phyloP scores from a whole-genome alignment of 768 basidiomycete species.

The Mycena rosella region DNA sequence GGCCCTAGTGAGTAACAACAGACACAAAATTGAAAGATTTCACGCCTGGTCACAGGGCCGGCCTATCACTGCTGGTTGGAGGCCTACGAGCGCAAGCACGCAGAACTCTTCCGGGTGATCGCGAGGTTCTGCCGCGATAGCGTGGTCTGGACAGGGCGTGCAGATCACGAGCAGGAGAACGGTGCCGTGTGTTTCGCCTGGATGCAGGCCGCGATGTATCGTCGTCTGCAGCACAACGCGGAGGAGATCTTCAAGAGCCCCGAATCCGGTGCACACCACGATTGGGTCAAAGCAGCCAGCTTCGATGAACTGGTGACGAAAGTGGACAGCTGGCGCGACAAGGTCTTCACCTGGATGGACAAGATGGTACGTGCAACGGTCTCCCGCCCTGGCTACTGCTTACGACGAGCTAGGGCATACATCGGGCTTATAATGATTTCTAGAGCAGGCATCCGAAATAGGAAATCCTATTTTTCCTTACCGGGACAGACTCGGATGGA shows the following conservation, averaged over 20 bases:
- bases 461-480: no score
- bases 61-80: constrained; percentile 3
- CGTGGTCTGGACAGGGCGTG: constrained; percentile 3
- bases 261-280: constrained; percentile 17
- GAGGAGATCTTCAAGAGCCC: constrained; percentile 7
- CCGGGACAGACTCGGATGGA: not conserved
- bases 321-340: constrained; percentile 13
- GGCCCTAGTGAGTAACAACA: no score
- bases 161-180: not conserved
- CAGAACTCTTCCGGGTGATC: constrained; percentile 19
- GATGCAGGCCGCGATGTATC: constrained; percentile 23
- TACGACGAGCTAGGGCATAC: not conserved
- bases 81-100: constrained; percentile 13
- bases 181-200: constrained; percentile 11
- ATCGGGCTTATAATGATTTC: constrained; percentile 19
- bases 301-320: constrained; percentile 16
- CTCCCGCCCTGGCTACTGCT: not conserved
- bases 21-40: no score
- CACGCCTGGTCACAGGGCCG: no score
- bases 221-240: constrained; percentile 16
- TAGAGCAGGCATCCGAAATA: not conserved
- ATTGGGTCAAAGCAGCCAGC: constrained; percentile 3
- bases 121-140: constrained; percentile 11
- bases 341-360: constrained; percentile 28
- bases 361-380: not conserved